These are phyloP conservation scores for Crithidia expoeki DNA, from an alignment of 208 protist genomes.

Conservation along the genomic window DNA sequence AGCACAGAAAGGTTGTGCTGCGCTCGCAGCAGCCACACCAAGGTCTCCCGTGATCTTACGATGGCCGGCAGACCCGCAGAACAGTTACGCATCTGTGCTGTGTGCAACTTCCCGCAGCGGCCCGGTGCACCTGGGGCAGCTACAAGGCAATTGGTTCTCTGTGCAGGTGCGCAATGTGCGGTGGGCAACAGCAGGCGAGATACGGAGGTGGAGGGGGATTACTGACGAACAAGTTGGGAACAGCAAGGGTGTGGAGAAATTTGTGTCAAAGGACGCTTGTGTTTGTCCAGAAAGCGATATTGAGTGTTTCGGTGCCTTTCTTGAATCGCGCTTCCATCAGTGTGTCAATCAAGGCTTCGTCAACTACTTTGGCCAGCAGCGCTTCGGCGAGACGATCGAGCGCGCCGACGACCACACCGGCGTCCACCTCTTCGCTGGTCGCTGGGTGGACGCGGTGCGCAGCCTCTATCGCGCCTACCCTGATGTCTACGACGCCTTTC, in stretches of 20 bases:
- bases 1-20: background rate
- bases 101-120: slow-evolving; percentile 7
- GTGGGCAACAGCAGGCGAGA: slow-evolving; percentile 10
- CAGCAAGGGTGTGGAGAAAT: too few relatives aligned
- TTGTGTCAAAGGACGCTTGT: background rate
- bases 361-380: slow-evolving; percentile 96
- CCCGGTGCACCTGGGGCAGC: slow-evolving; percentile 45
- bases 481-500: slow-evolving; percentile 63
- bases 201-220: background rate
- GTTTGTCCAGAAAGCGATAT: background rate
- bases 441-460: slow-evolving; percentile 59
- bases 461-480: slow-evolving; percentile 52
- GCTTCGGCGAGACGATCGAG: slow-evolving; percentile 81
- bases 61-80: slow-evolving; percentile 44
- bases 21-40: slow-evolving; percentile 10
- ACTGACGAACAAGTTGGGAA: background rate
- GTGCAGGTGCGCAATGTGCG: slow-evolving; percentile 59
- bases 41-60: slow-evolving; percentile 23
- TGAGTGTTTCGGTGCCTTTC: background rate
- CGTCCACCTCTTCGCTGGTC: slow-evolving; percentile 63
- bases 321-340: slow-evolving; percentile 40
- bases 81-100: slow-evolving; percentile 38
- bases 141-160: slow-evolving; percentile 75
- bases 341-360: slow-evolving; percentile 78
- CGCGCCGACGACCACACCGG: slow-evolving; percentile 68